Conservation (phyloP, 73 alveolate genomes). For the Blepharisma japonicum region DNA sequence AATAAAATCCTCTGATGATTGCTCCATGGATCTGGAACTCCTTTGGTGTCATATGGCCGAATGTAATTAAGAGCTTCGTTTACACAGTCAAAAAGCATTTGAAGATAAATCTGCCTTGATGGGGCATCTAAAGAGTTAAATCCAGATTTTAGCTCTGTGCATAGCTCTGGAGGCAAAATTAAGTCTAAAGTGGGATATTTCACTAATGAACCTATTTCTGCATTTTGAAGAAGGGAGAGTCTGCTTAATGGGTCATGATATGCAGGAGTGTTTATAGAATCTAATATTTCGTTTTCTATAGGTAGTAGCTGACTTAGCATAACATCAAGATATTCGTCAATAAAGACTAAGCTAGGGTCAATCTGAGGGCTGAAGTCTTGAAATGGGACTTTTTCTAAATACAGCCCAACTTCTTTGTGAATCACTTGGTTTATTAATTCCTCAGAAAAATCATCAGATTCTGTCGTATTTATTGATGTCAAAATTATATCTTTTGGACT, state of each 20-base stretch:
- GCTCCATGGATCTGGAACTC: slow-evolving; percentile 55
- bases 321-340: not conserved
- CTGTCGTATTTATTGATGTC: no score
- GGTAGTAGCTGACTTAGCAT: not conserved
- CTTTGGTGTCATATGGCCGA: slow-evolving; percentile 57
- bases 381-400: not conserved
- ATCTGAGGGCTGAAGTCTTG: not conserved
- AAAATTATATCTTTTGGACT: no score
- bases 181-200: not conserved
- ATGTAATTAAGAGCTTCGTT: slow-evolving; percentile 52
- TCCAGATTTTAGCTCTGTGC: not conserved
- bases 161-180: slow-evolving; percentile 5
- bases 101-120: not conserved
- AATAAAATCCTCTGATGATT: slow-evolving; percentile 34
- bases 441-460: no score
- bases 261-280: slow-evolving; percentile 21
- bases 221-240: not conserved
- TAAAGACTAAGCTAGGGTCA: not conserved
- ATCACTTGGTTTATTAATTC: not conserved
- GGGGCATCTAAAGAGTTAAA: not conserved
- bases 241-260: not conserved
- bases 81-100: slow-evolving; percentile 51
- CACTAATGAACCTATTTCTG: not conserved
- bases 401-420: not conserved
- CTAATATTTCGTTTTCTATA: not conserved